Base-by-base conservation (phyloP, 768 basidiomycete genomes). In the Favolaschia claudopus region DNA sequence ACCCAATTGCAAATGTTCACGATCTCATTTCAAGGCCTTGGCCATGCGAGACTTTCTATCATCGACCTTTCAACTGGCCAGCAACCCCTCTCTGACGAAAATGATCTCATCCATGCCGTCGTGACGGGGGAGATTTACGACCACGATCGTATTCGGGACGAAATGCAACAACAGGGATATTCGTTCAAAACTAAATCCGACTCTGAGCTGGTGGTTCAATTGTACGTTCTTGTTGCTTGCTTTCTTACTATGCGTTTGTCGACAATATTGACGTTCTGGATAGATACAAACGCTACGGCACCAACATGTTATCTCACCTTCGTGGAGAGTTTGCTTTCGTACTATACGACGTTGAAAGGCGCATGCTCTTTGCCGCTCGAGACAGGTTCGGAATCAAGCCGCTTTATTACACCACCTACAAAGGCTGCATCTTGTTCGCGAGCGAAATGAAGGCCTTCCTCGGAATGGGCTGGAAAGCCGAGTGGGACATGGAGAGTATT, bases 321-420 rank as follows among this genome's bases (percentile, higher is more conserved):
- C 55, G 61, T 3, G 64, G 64, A 15, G 64, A 65, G 27, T 65
- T 63, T 14, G 64, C 64, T 3, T 65, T 65, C 20, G 64, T 65
- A 4, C 32, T 65, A 14, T 65, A 55, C 33, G 64, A 65, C 29
- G 17, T 44, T 17, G 31, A 27, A 4, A 31, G 50, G 7, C 40
- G 36, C 1, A 24, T 58, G 5, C 22, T 63, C 10, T 50, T 64
- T 28, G 64, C 64, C 15, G 64, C 46, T 19, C 55, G 64, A 7
- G 64, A 65, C 55, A 49, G 64, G 4, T 55, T 65, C 22, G 64
- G 64, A 4, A 45, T 65, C 42, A 65, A 65, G 32, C 64, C 64
- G 3, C 37, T 65, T 25, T 46, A 45, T 32, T 65, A 63, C 24
- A 59, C 55, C 3, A n/a, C 58, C 7, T 17, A n/a, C 4, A 45